These are phyloP conservation scores for Melampsora occidentalis DNA, from an alignment of 1,284 basidiomycete species.

Conservation along the genomic window DNA sequence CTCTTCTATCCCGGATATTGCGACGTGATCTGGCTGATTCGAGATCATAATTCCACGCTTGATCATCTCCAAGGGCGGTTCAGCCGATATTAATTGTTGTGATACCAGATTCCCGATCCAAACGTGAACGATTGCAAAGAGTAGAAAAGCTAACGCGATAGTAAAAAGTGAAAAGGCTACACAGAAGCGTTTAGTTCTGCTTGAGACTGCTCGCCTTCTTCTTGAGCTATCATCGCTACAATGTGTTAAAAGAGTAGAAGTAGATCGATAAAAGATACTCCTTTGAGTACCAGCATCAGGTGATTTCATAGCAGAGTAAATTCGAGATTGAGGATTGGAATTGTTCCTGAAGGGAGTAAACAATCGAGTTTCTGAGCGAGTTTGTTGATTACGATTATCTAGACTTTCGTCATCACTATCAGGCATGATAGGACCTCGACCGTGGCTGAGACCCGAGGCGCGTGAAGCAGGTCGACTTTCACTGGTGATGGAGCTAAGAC, in stretches of 20 bases:
- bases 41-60: neutral
- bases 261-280: neutral
- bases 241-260: neutral
- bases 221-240: neutral
- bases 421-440: neutral
- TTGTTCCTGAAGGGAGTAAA: neutral
- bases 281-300: neutral
- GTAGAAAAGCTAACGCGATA: neutral
- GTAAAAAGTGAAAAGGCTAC: neutral
- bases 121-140: neutral
- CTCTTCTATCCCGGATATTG: neutral
- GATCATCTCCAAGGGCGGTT: neutral
- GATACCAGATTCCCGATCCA: neutral
- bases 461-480: neutral
- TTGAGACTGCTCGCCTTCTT: neutral
- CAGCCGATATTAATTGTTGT: neutral
- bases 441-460: neutral
- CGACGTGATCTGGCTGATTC: neutral
- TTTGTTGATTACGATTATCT: neutral
- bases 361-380: neutral
- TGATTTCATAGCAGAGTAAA: neutral
- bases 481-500: neutral
- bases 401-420: neutral
- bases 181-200: neutral
- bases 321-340: neutral